Conservation (phyloP, 495 filamentous ascomycete species). For the Hypoxylon lienhwacheense region DNA sequence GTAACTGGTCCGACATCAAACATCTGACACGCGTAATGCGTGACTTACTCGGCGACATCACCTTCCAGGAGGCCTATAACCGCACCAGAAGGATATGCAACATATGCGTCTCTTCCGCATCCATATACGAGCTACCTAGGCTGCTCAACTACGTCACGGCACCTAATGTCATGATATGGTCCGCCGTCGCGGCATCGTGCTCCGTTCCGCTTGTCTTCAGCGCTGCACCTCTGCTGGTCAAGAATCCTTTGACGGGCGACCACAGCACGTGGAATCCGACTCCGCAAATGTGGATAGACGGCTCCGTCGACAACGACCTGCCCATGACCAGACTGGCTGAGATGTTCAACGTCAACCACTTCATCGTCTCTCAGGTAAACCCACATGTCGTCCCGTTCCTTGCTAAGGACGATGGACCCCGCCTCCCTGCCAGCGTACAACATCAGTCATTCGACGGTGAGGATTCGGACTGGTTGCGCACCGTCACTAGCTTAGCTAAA, state of each 20-base stretch:
- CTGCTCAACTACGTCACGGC: constrained; percentile 92
- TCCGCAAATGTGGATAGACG: constrained; percentile 85
- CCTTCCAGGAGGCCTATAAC: constrained; percentile 95
- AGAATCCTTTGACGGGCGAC: constrained; percentile 78
- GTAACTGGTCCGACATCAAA: constrained; percentile 79
- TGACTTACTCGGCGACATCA: constrained; percentile 77
- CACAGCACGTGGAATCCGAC: constrained; percentile 81
- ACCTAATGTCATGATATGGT: constrained; percentile 95
- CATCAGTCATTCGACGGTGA: constrained; percentile 42
- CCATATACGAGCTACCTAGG: constrained; percentile 81
- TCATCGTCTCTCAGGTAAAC: constrained; percentile 96
- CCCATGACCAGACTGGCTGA: constrained; percentile 89
- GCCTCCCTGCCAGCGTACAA: constrained; percentile 44
- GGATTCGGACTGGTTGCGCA: constrained; percentile 62
- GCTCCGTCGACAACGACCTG: constrained; percentile 90
- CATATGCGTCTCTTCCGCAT: constrained; percentile 86
- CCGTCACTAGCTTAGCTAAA: constrained; percentile 73
- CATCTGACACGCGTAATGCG: constrained; percentile 82
- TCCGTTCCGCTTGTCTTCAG: constrained; percentile 88
- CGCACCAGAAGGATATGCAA: constrained; percentile 86
- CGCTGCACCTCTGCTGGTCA: constrained; percentile 74
- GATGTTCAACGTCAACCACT: constrained; percentile 98
- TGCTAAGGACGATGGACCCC: constrained; percentile 65
- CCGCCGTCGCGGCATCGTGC: constrained; percentile 91
- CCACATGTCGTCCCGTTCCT: constrained; percentile 92